Conservation (phyloP, 1,284 basidiomycete species). For the Malassezia furfur region DNA sequence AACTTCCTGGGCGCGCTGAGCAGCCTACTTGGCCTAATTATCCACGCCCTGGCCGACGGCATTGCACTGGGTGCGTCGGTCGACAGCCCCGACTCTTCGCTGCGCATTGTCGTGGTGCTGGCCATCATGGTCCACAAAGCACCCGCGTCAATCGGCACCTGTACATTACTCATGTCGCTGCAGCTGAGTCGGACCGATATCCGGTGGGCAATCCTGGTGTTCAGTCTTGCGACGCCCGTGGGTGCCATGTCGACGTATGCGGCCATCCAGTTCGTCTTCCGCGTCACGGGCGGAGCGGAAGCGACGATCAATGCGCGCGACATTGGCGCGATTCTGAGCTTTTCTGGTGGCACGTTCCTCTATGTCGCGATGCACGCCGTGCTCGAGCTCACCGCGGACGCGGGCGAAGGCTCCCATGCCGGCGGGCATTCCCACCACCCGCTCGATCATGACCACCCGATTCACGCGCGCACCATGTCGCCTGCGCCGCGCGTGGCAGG, state of each 20-base stretch:
- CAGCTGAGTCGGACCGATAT: conserved; percentile 23
- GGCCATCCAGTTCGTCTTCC: conserved; percentile 5
- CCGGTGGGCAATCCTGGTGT: conserved; percentile 28
- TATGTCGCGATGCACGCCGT: conserved; percentile 69
- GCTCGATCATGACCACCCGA: conserved; percentile 17
- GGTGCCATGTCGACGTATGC: conserved; percentile 28
- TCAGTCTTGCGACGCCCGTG: conserved; percentile 32
- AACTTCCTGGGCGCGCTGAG: conserved; percentile 26
- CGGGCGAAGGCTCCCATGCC: background rate
- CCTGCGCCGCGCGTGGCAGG: background rate
- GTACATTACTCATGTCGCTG: conserved; percentile 40
- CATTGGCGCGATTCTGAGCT: conserved; percentile 65
- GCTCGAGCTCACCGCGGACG: conserved; percentile 22
- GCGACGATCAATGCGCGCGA: conserved; percentile 23
- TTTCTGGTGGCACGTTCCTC: conserved; percentile 83
- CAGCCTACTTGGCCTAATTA: conserved; percentile 33
- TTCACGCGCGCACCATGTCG: conserved; percentile 2
- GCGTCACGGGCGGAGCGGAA: background rate
- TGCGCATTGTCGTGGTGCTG: conserved; percentile 38
- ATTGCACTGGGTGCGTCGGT: conserved; percentile 43
- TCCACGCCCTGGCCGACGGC: conserved; percentile 43
- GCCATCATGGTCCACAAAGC: conserved; percentile 47
- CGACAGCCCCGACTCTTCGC: conserved; percentile 25
- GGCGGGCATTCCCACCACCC: conserved; percentile 12
- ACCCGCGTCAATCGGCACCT: conserved; percentile 42